These are phyloP conservation scores for Trifolium pratense DNA, from an alignment of 306 rosid genomes.

Conservation along the genomic window DNA sequence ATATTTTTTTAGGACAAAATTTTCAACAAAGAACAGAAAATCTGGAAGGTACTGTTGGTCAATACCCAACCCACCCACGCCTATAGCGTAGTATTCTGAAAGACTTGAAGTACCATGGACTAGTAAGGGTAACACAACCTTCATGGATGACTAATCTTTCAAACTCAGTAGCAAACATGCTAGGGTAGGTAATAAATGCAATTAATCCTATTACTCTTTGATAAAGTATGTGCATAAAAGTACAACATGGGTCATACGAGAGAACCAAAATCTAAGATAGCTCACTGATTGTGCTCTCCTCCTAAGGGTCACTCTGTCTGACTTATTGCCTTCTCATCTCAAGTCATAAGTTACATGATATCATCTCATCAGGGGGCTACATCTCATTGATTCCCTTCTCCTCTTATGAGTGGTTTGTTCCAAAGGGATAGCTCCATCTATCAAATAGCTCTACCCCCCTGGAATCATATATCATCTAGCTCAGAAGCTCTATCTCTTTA, in stretches of 20 bases:
- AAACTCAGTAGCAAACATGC: constrained; percentile 18
- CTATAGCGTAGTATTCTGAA: neutral
- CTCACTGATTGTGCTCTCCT: constrained; percentile 6
- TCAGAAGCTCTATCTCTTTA: neutral
- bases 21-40: too few species aligned
- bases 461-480: constrained; percentile 20
- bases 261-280: neutral
- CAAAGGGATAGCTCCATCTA: neutral
- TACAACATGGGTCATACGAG: neutral
- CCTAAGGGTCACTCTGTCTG: neutral
- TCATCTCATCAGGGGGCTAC: constrained; percentile 1
- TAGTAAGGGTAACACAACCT: neutral
- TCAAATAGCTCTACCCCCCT: neutral
- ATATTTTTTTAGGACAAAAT: too few species aligned
- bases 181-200: neutral
- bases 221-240: neutral
- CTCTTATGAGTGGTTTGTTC: constrained; percentile 2
- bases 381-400: neutral
- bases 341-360: neutral
- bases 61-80: too few species aligned
- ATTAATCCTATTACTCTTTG: neutral
- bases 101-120: neutral
- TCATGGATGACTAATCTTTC: neutral
- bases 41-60: too few species aligned
- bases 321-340: neutral